Evolutionary conservation across 306 rosid genomes (phyloP).

Genomic region (Cajanus cajan): DNA sequence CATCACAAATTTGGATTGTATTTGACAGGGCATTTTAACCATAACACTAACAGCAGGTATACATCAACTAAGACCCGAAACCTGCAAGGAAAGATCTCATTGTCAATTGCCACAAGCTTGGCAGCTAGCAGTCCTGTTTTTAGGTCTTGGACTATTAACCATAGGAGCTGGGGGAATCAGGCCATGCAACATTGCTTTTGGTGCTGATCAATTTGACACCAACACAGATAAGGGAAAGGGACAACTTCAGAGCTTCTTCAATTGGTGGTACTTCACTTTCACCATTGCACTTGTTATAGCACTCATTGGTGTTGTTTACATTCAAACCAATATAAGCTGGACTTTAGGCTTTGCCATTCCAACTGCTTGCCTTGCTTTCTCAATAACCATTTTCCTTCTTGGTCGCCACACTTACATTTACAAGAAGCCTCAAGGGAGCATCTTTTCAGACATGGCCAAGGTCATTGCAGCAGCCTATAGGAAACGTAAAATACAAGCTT

Average conservation of each 20-base stretch:
- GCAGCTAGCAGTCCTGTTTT: conserved; percentile 63
- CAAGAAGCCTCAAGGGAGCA: conserved; percentile 60
- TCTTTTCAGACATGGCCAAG: conserved; percentile 51
- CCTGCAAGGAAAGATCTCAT: conserved; percentile 38
- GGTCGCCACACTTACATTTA: conserved; percentile 61
- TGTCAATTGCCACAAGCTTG: conserved; percentile 52
- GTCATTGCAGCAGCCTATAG: conserved; percentile 62
- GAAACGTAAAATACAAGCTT: conserved; percentile 27
- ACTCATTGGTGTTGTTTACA: conserved; percentile 65
- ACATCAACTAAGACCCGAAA: conserved; percentile 50
- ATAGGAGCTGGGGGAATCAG: conserved; percentile 84
- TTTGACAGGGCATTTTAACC: conserved; percentile 62
- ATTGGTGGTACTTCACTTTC: conserved; percentile 88
- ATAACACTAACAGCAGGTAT: conserved; percentile 69
- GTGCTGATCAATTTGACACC: conserved; percentile 81
- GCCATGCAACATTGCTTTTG: conserved; percentile 88
- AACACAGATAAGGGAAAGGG: conserved; percentile 59
- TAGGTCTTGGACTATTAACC: conserved; percentile 57
- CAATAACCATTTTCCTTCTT: conserved; percentile 57
- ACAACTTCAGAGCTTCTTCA: conserved; percentile 74
- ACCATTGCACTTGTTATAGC: conserved; percentile 67
- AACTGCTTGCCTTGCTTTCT: conserved; percentile 53
- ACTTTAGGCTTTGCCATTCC: conserved; percentile 67
- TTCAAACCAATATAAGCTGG: conserved; percentile 86
- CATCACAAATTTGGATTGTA: conserved; percentile 7